phyloP scores from a whole-genome alignment of 2,329 filamentous ascomycete species.

The Fusarium aywerte region DNA sequence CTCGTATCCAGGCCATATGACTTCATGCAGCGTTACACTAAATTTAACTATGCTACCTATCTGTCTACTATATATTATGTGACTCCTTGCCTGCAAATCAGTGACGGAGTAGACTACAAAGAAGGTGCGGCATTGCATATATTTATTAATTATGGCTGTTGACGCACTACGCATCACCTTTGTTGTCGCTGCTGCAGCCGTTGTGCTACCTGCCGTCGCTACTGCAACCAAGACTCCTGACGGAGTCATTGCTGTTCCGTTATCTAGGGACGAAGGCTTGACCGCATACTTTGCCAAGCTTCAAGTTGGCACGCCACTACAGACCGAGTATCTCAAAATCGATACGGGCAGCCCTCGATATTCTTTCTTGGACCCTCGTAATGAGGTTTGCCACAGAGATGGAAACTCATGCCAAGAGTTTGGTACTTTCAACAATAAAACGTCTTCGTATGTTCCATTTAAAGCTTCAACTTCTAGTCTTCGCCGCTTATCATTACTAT shows the following conservation, averaged over 20 bases:
- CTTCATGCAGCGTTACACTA: neutral
- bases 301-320: neutral
- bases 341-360: constrained; percentile 8
- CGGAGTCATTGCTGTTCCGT: neutral
- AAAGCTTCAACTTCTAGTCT: fast-evolving
- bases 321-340: constrained; percentile 14
- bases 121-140: too few species aligned
- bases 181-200: neutral
- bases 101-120: neutral
- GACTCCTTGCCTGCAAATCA: neutral
- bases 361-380: constrained; percentile 3
- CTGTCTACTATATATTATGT: neutral
- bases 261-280: constrained; percentile 7
- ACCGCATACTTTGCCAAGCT: constrained; percentile 11
- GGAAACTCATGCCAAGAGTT: neutral
- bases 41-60: too few species aligned
- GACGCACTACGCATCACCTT: neutral
- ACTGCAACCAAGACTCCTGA: neutral
- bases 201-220: fast-evolving
- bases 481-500: fast-evolving
- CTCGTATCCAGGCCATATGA: constrained; percentile 4
- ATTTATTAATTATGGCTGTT: neutral
- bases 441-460: neutral
- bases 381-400: neutral
- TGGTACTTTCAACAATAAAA: neutral